These are phyloP conservation scores for Nannochloris sp. DNA, from an alignment of 139 green algal genomes.

Conservation along the genomic window DNA sequence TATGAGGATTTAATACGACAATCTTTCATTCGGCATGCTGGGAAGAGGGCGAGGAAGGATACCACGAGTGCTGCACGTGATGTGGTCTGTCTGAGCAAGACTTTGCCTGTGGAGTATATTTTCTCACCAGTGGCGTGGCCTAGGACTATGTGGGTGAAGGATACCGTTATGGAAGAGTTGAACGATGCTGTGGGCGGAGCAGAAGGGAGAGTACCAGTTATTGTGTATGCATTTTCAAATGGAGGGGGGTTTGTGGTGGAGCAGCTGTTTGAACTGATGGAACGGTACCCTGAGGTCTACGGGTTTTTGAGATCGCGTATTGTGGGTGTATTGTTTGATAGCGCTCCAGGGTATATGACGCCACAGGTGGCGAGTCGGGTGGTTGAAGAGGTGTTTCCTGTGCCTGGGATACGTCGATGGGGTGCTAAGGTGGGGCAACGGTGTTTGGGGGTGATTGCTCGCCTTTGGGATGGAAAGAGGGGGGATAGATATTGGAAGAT, in stretches of 20 bases:
- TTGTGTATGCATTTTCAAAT: conserved; percentile 25
- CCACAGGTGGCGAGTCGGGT: neutral
- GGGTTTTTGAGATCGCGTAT: neutral
- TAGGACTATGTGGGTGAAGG: conserved; percentile 1
- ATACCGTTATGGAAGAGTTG: conserved; percentile 4
- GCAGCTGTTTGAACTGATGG: conserved; percentile 11
- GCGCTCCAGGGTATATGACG: conserved; percentile 12
- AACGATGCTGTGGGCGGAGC: neutral
- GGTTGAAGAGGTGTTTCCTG: neutral
- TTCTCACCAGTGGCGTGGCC: conserved; percentile 7
- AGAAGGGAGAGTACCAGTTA: neutral
- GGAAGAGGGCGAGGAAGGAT: neutral
- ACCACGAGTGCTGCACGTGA: neutral
- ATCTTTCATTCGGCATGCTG: no score
- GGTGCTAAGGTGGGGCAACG: neutral
- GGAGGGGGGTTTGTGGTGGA: conserved; percentile 19
- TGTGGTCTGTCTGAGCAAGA: conserved; percentile 7
- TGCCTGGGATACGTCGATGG: neutral
- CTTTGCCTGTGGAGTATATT: conserved; percentile 3
- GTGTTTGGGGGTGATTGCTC: neutral
- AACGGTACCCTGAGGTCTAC: neutral
- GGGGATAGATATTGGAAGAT: conserved; percentile 4
- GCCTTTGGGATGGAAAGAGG: neutral
- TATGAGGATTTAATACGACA: conserved; percentile 4
- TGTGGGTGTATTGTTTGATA: conserved; percentile 12